phyloP scores from a whole-genome alignment of 2,329 filamentous ascomycete species.

The Orbilia quercus region DNA sequence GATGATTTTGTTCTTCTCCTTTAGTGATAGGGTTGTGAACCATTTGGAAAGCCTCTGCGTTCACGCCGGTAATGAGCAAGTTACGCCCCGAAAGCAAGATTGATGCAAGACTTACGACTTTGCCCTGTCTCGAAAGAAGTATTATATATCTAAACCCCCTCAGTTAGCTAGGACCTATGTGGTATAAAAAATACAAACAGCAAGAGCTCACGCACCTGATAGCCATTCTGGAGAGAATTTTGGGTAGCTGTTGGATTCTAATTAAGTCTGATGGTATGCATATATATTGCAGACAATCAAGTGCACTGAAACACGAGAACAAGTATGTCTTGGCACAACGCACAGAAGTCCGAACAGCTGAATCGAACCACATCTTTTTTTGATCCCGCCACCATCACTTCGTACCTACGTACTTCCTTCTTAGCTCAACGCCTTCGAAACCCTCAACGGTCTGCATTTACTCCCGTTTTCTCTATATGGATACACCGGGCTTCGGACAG shows the following conservation, averaged over 20 bases:
- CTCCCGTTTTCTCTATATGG: no score
- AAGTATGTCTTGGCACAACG: neutral
- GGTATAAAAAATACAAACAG: neutral
- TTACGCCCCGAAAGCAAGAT: neutral
- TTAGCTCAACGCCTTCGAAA: no score
- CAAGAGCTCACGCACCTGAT: slow-evolving; percentile 18
- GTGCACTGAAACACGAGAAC: neutral
- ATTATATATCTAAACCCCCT: slow-evolving; percentile 81
- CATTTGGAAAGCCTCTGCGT: slow-evolving; percentile 89
- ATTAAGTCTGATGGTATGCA: no score
- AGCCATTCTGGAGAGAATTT: slow-evolving; percentile 17
- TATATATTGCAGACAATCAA: no score
- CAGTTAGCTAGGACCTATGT: neutral
- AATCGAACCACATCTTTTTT: neutral
- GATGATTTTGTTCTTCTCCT: slow-evolving; percentile 99
- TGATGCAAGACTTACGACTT: slow-evolving; percentile 79
- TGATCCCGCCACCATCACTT: neutral
- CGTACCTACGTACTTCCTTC: no score
- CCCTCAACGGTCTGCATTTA: no score
- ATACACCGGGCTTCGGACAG: neutral
- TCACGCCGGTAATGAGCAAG: slow-evolving; percentile 19
- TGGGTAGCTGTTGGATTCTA: no score
- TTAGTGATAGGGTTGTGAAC: slow-evolving; percentile 97
- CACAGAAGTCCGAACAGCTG: neutral
- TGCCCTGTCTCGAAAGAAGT: slow-evolving; percentile 95